phyloP scores from a whole-genome alignment of 75 land plant genomes.

The Cupressus sempervirens region DNA sequence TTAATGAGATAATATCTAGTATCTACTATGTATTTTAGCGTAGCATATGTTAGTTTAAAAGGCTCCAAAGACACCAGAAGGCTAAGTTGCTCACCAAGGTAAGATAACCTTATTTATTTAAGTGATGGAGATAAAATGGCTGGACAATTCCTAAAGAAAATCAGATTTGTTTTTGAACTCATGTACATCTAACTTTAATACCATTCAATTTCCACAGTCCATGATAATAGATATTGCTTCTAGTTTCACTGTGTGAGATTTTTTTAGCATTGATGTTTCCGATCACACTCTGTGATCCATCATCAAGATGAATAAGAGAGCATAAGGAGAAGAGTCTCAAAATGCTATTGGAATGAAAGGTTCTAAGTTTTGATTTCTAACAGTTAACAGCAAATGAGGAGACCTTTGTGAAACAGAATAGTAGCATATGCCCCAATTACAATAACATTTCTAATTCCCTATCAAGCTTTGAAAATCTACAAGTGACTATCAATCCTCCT shows the following conservation, averaged over 20 bases:
- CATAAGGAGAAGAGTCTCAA: too few species aligned
- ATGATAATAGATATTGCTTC: too few species aligned
- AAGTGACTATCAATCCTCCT: background rate
- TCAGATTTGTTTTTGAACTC: background rate
- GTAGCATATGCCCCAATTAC: background rate
- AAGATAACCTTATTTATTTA: too few species aligned
- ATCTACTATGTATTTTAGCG: background rate
- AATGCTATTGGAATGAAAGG: background rate
- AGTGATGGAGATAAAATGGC: background rate
- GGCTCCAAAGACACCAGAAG: too few species aligned
- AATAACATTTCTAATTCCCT: background rate
- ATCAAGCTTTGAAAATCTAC: background rate
- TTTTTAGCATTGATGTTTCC: too few species aligned
- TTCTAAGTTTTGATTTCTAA: background rate
- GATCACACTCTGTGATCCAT: too few species aligned
- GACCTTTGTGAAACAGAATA: background rate
- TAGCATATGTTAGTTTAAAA: background rate
- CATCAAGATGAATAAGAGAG: too few species aligned
- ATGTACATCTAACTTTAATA: background rate
- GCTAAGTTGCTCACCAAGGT: background rate
- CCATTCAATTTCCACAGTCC: too few species aligned
- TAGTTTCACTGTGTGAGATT: too few species aligned
- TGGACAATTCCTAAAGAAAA: background rate
- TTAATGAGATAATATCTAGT: background rate
- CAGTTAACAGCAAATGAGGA: background rate